Evolutionary conservation across 176 grass and related monocot genomes (phyloP), one percentile per base, ranked within the genome.

Genomic region (Oropetium thomaeum): DNA sequence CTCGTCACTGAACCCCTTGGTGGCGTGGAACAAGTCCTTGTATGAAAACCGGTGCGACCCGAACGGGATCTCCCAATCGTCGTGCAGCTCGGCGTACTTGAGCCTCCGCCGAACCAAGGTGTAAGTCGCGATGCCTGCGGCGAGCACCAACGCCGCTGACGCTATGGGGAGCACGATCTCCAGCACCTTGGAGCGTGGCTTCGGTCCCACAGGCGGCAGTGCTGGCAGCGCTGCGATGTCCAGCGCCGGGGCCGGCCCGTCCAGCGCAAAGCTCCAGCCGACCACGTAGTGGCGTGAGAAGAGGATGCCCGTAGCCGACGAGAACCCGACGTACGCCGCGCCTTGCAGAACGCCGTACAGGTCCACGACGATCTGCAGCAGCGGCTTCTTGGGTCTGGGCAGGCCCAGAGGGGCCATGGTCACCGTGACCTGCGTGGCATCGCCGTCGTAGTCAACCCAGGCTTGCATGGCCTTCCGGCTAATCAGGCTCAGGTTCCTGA

Each of bases 181-280:
- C 32, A 63, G 19, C 9, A 75, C 15, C 59, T 67, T 89, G 0
- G 82, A 67, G 41, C 71, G 65, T 11, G 65, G 59, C 51, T 84
- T 81, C 2, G 87, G 59, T 61, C 72, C 28, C 11, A 73, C 58
- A 0, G 57, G 79, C 39, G 79, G 84, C 79, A 87, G 40, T 22
- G 65, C 44, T 0, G 84, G 88, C 11, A 90, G 75, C 38, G 10
- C 27, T 0, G 87, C 53, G 39, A 83, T n/a, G 75, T 90, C 44
- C 17, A 90, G 82, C 4, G 69, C 60, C 71, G 70, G 85, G 20
- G 91, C 91, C 0, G 33, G 40, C 19, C 74, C 78, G 55, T 90
- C 86, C 63, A 87, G 70, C 28, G 76, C 88, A 62, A 93, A 90
- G 78, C 84, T 90, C 91, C 91, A 93, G 28, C 91, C 91, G 10